These are phyloP conservation scores for Angomonas desouzai DNA, from an alignment of 208 protist species.

Conservation along the genomic window DNA sequence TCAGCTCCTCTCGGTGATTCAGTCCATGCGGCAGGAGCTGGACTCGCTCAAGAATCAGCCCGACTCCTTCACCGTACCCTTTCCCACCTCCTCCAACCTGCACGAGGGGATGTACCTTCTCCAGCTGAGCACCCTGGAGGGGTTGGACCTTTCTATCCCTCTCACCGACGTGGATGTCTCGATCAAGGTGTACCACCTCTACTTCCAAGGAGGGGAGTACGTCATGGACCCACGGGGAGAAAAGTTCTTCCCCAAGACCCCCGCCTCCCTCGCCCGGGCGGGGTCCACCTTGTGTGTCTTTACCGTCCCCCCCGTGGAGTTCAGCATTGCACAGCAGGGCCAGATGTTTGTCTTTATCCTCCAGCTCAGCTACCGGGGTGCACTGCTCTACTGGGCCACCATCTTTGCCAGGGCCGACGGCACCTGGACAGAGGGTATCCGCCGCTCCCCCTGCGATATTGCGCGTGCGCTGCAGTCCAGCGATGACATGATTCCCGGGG, in stretches of 20 bases:
- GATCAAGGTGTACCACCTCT: constrained; percentile 59
- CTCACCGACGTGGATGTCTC: constrained; percentile 40
- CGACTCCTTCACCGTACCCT: constrained; percentile 18
- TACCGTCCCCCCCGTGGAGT: constrained; percentile 37
- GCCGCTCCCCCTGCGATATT: constrained; percentile 39
- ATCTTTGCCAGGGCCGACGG: constrained; percentile 28
- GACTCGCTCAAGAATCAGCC: constrained; percentile 16
- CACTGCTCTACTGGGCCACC: constrained; percentile 50
- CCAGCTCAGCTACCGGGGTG: constrained; percentile 33
- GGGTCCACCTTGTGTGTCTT: constrained; percentile 27
- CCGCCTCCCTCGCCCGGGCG: constrained; percentile 24
- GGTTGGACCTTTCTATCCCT: constrained; percentile 43
- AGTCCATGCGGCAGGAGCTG: constrained; percentile 26
- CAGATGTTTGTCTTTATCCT: constrained; percentile 61
- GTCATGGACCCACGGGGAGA: constrained; percentile 38
- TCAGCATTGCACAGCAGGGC: constrained; percentile 30
- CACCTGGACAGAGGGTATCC: constrained; percentile 42
- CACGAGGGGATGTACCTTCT: constrained; percentile 34
- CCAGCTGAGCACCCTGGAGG: constrained; percentile 36
- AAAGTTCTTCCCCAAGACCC: constrained; percentile 23
- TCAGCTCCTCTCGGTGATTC: constrained; percentile 20
- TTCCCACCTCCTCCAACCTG: constrained; percentile 31
- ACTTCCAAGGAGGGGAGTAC: constrained; percentile 30
- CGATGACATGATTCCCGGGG: constrained; percentile 23
- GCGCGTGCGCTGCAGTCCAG: constrained; percentile 36